Evolutionary conservation across 1,139 yeast species (phyloP).

Genomic region (Kurtzmaniella quercitrusa): DNA sequence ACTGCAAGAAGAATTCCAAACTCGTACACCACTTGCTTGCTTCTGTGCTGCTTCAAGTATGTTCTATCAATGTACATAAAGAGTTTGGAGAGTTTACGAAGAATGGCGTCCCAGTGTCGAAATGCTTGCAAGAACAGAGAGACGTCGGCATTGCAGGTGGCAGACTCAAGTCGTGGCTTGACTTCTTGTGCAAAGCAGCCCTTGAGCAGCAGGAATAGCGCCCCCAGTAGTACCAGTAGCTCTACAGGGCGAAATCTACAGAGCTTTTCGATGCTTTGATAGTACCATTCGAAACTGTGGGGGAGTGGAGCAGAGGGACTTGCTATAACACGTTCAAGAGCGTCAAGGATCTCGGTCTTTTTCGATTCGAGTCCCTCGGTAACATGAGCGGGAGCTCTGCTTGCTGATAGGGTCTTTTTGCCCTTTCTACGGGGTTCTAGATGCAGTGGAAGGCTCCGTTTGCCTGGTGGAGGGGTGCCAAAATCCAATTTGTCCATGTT

Average conservation of each 20-base stretch:
- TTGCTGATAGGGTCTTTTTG: background rate
- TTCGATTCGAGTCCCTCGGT: background rate
- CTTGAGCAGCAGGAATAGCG: constrained; percentile 18
- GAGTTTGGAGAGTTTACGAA: constrained; percentile 23
- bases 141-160: constrained; percentile 1
- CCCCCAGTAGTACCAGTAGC: constrained; percentile 24
- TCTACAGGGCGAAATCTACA: constrained; percentile 31
- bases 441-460: constrained; percentile 2
- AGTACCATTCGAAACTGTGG: constrained; percentile 24
- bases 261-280: constrained; percentile 28
- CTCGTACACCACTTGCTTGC: constrained; percentile 22
- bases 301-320: constrained; percentile 11
- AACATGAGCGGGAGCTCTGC: background rate
- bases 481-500: constrained; percentile 5
- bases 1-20: constrained; percentile 20
- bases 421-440: constrained; percentile 1
- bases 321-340: constrained; percentile 19
- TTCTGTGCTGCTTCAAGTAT: constrained; percentile 29
- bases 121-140: constrained; percentile 15
- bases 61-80: constrained; percentile 34
- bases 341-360: constrained; percentile 5
- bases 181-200: constrained; percentile 9
- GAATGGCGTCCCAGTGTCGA: constrained; percentile 22
- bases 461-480: constrained; percentile 4
- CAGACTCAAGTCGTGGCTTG: background rate